Evolutionary conservation across 148 eudicot genomes (phyloP).

Genomic region (Rhododendron simsii): DNA sequence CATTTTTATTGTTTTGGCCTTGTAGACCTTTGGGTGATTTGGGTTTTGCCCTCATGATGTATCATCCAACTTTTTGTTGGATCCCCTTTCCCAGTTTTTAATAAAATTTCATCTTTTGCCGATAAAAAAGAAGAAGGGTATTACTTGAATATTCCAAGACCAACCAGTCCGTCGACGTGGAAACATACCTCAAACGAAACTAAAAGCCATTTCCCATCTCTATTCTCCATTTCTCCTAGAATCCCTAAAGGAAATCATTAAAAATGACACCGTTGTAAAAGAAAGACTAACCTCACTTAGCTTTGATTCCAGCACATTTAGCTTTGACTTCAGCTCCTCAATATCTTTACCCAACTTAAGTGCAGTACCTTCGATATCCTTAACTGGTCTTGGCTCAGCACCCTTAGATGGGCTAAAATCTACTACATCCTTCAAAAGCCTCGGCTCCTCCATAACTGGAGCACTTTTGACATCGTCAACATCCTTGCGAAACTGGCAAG

Average conservation of each 20-base stretch:
- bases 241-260: neutral
- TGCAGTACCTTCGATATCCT: constrained; percentile 20
- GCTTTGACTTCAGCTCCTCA: constrained; percentile 46
- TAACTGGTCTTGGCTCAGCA: constrained; percentile 21
- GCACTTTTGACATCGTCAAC: constrained; percentile 25
- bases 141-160: neutral
- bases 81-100: too few species aligned
- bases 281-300: constrained; percentile 44
- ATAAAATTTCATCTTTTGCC: too few species aligned
- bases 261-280: neutral
- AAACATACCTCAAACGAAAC: neutral
- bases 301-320: constrained; percentile 37
- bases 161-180: neutral
- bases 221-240: neutral
- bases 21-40: too few species aligned
- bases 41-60: too few species aligned
- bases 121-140: neutral
- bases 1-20: too few species aligned
- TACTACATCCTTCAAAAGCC: constrained; percentile 16
- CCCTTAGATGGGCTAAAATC: constrained; percentile 18
- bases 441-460: constrained; percentile 18
- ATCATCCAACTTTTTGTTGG: too few species aligned
- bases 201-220: neutral
- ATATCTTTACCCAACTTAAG: constrained; percentile 21
- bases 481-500: constrained; percentile 19